Evolutionary conservation across 2,329 filamentous ascomycete genomes (phyloP), one percentile per base, ranked within the genome.

Genomic region (Knufia petricola): DNA sequence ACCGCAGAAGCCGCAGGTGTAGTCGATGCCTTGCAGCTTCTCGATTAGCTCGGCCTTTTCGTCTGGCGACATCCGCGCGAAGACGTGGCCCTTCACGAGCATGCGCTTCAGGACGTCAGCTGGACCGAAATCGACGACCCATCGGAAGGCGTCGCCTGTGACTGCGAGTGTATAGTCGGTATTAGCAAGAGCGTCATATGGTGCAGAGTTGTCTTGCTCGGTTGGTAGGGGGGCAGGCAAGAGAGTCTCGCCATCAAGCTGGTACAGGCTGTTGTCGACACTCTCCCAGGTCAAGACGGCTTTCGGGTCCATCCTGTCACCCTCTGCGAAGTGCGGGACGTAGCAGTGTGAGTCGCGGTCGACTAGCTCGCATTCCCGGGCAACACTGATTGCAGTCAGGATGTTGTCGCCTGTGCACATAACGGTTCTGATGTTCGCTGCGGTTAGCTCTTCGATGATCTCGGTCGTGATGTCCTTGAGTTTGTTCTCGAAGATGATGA

Each of bases 391-490:
- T 19, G 92, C 92, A 8, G 92, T 98, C 48, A 96, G 70, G 54
- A 96, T 96, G 58, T 98, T 98, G 71, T 98, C 92, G 24, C 92
- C 92, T 0, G 92, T 98, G 54, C 94, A 94, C 92, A 98, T 98
- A 45, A 95, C 81, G 23, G 85, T 84, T 30, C 87, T 80, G 56
- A 98, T 95, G 49, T 85, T 85, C 6, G 94, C 90, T 46, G 83
- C 74, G 26, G 79, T 76, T 2, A 98, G 75, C 66, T 96, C 89
- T 49, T 84, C 77, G 21, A 98, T 79, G 28, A 95, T 85, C 1
- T 76, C 77, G 1, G 85, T 77, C 0, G 90, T 95, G 17, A 79
- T 88, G 1, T 86, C 82, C 65, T 98, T 98, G 52, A 98, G 71
- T 68, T 98, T 98, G 69, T 98, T 98, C 68, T 98, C 92, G 59